Conservation (phyloP, 805 yeast species). For the Candida bentonensis region DNA sequence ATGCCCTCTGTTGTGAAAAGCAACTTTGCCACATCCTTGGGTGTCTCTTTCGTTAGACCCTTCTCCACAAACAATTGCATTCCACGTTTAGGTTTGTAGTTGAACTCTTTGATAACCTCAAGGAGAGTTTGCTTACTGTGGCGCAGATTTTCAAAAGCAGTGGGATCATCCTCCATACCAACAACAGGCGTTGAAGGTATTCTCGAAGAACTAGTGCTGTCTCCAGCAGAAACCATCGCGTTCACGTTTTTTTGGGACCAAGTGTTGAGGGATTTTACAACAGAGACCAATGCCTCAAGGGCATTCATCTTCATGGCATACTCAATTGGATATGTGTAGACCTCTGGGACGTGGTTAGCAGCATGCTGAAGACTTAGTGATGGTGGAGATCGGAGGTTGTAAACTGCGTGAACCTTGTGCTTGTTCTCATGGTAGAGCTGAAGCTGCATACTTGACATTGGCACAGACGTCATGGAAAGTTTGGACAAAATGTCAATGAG, state of each 20-base stretch:
- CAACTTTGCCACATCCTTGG: constrained; percentile 61
- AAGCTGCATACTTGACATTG: constrained; percentile 56
- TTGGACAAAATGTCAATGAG: constrained; percentile 64
- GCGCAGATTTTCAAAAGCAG: constrained; percentile 74
- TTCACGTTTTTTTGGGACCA: constrained; percentile 52
- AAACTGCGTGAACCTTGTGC: constrained; percentile 48
- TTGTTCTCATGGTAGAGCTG: constrained; percentile 35
- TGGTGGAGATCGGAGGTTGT: constrained; percentile 61
- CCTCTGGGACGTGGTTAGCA: constrained; percentile 19
- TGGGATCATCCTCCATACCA: constrained; percentile 45
- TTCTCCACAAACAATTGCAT: constrained; percentile 44
- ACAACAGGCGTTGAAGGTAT: background rate
- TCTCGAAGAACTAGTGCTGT: background rate
- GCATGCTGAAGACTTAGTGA: constrained; percentile 45
- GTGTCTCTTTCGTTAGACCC: constrained; percentile 52
- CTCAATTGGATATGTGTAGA: constrained; percentile 42
- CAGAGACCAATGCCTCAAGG: constrained; percentile 65
- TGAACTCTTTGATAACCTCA: constrained; percentile 68
- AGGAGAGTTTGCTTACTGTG: constrained; percentile 68
- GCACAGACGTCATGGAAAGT: constrained; percentile 57
- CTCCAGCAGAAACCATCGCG: constrained; percentile 6
- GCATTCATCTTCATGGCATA: constrained; percentile 76
- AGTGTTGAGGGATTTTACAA: constrained; percentile 62
- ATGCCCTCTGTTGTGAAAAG: constrained; percentile 54
- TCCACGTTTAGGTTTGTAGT: constrained; percentile 75